Conservation (phyloP, 106 monocot species). For the Iris macrosiphon region DNA sequence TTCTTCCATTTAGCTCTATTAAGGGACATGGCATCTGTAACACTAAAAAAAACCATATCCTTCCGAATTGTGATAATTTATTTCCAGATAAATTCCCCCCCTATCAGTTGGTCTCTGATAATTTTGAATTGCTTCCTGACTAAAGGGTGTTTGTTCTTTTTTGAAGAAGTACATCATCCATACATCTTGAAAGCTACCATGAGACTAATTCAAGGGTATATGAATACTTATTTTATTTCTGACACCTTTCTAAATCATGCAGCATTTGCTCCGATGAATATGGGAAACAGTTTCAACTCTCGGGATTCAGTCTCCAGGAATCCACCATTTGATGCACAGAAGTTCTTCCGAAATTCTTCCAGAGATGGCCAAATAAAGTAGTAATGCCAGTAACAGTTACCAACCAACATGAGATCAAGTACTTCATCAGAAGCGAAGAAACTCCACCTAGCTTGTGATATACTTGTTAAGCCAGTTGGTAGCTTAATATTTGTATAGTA, state of each 20-base stretch:
- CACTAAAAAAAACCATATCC: too few relatives aligned
- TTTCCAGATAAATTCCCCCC: too few relatives aligned
- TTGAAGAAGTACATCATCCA: not conserved
- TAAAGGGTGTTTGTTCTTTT: not conserved
- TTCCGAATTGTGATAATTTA: too few relatives aligned
- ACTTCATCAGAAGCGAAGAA: too few relatives aligned
- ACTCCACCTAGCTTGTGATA: too few relatives aligned
- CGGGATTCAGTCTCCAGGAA: conserved; percentile 15
- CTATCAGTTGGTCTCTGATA: not conserved
- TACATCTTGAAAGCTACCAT: not conserved
- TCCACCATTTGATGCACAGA: conserved; percentile 28
- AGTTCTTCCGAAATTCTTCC: conserved; percentile 41
- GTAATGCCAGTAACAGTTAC: too few relatives aligned
- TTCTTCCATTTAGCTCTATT: too few relatives aligned
- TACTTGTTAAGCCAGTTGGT: too few relatives aligned
- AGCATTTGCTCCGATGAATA: conserved; percentile 71
- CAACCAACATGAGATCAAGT: not conserved
- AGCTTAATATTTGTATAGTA: too few relatives aligned
- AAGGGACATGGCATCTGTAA: too few relatives aligned
- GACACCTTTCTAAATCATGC: conserved; percentile 12
- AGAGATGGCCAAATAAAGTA: too few relatives aligned
- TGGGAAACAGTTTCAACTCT: conserved; percentile 5
- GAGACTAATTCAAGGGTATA: not conserved
- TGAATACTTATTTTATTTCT: not conserved
- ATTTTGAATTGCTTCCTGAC: not conserved